Base-by-base conservation (phyloP, 352 stramenopile genomes). In the Phytophthora foliorum region DNA sequence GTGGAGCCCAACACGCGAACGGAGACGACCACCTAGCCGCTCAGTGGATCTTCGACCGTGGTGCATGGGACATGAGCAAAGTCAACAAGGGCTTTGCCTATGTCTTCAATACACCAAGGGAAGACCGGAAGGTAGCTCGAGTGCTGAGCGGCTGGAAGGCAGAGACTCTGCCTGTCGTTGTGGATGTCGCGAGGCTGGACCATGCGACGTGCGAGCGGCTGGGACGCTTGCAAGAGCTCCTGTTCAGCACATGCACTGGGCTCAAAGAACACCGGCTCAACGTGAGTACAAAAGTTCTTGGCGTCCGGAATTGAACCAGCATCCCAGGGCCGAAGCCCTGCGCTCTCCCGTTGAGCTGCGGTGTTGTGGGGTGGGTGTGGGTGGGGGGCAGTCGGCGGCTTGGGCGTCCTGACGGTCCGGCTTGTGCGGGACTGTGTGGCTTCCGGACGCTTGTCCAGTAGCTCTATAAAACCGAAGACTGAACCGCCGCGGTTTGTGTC, bases 61-160 rank as follows among this genome's bases (percentile, higher is more conserved):
- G 67, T 60, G 11, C 63, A 0, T 78, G 70, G 70, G 76, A 81
- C 45, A 64, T 80, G 63, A 69, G 21, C 3, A 63, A 52, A 0
- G 74, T 55, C 0, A 81, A 72, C 48, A 80, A 84, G 19, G 63
- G 22, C 0, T 77, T 81, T 27, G 51, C 49, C 0, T 78, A 76
- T 51, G 63, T 74, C 3, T 67, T 46, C 46, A 76, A 72, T 41
- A 67, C 56, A 1, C 49, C 56, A 19, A 21, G 19, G 3, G 50
- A 72, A n/a, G 42, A 58, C 31, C 10, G 54, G 6, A 57, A 57
- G 17, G 42, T 67, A 0, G 38, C 49, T 0, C 58, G 54, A 4
- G 50, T 67, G 9, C 25, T 72, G 16, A 74, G 72, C 25, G 72
- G 56, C 9, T 55, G 64, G 50, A 38, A 67, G 2, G 36, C 16